These are phyloP conservation scores for Citrus mangshanensis DNA, from an alignment of 345 rosid species.

Conservation along the genomic window DNA sequence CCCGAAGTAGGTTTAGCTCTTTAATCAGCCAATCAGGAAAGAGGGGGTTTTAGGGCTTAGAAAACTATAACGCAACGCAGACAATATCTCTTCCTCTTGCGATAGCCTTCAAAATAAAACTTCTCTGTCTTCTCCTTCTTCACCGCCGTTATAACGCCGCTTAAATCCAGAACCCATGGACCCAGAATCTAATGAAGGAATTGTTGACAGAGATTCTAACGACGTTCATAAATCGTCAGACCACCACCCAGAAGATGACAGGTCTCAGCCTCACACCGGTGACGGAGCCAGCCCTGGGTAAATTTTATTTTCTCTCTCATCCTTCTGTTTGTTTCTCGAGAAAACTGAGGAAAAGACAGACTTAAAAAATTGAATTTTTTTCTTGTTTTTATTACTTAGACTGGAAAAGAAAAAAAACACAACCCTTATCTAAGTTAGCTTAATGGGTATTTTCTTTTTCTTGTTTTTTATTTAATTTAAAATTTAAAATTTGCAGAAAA, in stretches of 20 bases:
- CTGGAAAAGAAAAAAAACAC: no score
- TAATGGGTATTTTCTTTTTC: background rate
- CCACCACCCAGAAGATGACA: constrained; percentile 42
- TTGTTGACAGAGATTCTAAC: constrained; percentile 36
- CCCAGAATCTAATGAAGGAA: constrained; percentile 39
- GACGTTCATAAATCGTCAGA: constrained; percentile 36
- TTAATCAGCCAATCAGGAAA: background rate
- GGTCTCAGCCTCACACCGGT: constrained; percentile 53
- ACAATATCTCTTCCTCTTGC: background rate
- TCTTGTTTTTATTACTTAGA: background rate
- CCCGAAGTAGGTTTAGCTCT: constrained; percentile 6
- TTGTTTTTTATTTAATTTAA: constrained; percentile 4
- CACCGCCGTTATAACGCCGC: background rate
- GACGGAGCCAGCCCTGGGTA: constrained; percentile 81
- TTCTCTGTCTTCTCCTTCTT: constrained; percentile 4
- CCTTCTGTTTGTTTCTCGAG: constrained; percentile 10
- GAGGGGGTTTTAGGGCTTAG: constrained; percentile 33
- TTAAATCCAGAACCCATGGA: constrained; percentile 39
- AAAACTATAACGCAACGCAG: background rate
- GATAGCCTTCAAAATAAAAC: background rate
- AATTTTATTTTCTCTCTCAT: background rate
- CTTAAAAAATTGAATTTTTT: background rate
- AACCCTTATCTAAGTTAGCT: background rate
- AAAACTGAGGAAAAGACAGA: background rate
- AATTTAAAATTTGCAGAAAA: constrained; percentile 61